Evolutionary conservation across 2,329 filamentous ascomycete genomes (phyloP).

Genomic region (Dendryphion nanum): DNA sequence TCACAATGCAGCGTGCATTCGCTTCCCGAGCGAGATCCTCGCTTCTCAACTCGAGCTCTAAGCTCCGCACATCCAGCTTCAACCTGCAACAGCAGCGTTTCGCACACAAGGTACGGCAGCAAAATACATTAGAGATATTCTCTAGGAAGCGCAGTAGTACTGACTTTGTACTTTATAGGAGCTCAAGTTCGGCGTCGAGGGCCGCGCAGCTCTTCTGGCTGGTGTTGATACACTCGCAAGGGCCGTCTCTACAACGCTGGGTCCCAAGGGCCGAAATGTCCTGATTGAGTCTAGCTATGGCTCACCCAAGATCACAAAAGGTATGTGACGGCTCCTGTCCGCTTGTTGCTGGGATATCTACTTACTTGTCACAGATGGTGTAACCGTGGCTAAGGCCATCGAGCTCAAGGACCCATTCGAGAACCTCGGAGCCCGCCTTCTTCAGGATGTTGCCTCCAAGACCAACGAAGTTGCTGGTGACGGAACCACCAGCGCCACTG

Average conservation of each 20-base stretch:
- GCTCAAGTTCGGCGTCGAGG: constrained; percentile 97
- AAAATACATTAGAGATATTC: too few relatives aligned
- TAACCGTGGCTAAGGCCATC: constrained; percentile 70
- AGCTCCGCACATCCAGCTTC: constrained; percentile 54
- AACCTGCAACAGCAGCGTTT: constrained; percentile 88
- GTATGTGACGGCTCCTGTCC: constrained; percentile 51
- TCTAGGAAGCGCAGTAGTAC: too few relatives aligned
- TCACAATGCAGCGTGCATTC: constrained; percentile 92
- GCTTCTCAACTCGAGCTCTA: constrained; percentile 65
- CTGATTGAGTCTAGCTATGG: constrained; percentile 98
- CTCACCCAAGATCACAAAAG: constrained; percentile 99
- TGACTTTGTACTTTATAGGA: too few relatives aligned
- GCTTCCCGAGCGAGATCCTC: constrained; percentile 77
- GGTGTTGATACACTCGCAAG: constrained; percentile 97
- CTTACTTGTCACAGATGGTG: constrained; percentile 46
- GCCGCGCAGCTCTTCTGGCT: constrained; percentile 79
- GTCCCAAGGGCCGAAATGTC: constrained; percentile 97
- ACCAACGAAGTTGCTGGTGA: constrained; percentile 99
- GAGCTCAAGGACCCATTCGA: constrained; percentile 98
- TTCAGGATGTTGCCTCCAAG: constrained; percentile 98
- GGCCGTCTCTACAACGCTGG: constrained; percentile 92
- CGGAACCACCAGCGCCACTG: constrained; percentile 96
- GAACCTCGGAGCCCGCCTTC: constrained; percentile 93
- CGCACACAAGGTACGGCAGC: constrained; percentile 83
- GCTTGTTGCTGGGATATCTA: constrained; percentile 14